phyloP scores from a whole-genome alignment of 2,329 filamentous ascomycete species.

The Cryphonectria japonica region DNA sequence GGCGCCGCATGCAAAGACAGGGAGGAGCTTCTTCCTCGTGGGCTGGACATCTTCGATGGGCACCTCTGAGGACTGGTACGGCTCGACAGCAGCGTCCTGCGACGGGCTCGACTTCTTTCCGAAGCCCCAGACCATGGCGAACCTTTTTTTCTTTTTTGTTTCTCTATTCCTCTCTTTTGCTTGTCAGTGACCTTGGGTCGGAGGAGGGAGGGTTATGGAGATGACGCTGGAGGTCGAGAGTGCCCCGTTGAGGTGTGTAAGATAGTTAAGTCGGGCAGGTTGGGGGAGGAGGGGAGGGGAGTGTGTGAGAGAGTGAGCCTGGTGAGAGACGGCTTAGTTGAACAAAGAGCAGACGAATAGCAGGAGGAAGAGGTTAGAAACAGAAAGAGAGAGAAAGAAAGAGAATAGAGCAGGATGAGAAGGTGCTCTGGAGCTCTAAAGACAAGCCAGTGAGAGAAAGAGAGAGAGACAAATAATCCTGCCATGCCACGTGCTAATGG shows the following conservation, averaged over 20 bases:
- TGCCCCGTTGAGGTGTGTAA: not conserved
- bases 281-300: not conserved
- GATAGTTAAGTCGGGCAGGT: not conserved
- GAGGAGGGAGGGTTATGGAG: not conserved
- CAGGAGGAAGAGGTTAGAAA: not conserved
- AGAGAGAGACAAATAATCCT: not conserved
- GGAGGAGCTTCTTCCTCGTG: conserved; percentile 46
- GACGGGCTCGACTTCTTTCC: conserved; percentile 22
- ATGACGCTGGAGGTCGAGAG: not conserved
- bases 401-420: not conserved
- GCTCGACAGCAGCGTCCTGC: conserved; percentile 10
- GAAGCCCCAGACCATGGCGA: conserved; percentile 26
- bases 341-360: too few species aligned
- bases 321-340: not conserved
- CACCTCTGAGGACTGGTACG: conserved; percentile 17
- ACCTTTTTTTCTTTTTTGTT: not conserved
- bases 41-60: conserved; percentile 13
- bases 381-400: not conserved
- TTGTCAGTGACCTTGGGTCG: not conserved
- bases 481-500: not conserved
- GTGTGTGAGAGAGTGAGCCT: not conserved
- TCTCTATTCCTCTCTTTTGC: not conserved
- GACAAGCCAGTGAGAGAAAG: not conserved
- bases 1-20: conserved; percentile 85
- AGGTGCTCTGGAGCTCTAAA: not conserved